Percentiles rank a stretch among this genome's conserved stretches.
Conservation (phyloP, 768 basidiomycete species). For the Obba rivulosa region DNA sequence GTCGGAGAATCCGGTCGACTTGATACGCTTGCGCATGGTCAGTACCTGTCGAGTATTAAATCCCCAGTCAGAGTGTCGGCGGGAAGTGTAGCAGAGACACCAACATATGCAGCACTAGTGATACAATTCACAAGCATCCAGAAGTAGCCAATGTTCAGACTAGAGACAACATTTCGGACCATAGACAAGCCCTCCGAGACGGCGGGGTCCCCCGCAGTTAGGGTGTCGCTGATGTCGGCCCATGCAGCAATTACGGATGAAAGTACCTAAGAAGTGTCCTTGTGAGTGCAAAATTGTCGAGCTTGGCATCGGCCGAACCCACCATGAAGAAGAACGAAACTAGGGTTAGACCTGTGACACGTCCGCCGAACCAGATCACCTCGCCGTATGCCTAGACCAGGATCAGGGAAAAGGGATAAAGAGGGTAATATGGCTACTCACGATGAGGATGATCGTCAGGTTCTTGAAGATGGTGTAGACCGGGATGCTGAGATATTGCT, state of each 20-base stretch:
- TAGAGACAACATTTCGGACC: constrained; percentile 43
- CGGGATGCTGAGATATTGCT: constrained; percentile 98
- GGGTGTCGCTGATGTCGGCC: constrained; percentile 63
- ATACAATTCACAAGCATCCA: constrained; percentile 97
- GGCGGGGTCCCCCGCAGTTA: constrained; percentile 27
- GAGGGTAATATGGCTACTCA: constrained; percentile 35
- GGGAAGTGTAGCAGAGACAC: constrained; percentile 34
- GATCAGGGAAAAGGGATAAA: neutral
- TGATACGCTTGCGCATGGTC: constrained; percentile 95
- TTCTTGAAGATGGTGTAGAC: constrained; percentile 99
- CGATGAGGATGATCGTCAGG: constrained; percentile 97
- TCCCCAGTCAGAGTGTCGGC: neutral
- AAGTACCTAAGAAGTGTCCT: constrained; percentile 50
- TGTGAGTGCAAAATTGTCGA: neutral
- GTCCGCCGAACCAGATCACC: constrained; percentile 93
- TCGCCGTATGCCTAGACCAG: constrained; percentile 84
- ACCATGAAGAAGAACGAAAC: constrained; percentile 93
- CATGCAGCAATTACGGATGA: constrained; percentile 98
- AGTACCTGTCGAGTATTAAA: constrained; percentile 57
- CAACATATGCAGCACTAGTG: constrained; percentile 88
- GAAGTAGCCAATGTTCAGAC: constrained; percentile 77
- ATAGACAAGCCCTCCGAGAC: constrained; percentile 25
- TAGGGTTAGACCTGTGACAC: constrained; percentile 82
- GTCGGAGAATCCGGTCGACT: constrained; percentile 90
- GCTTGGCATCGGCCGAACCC: constrained; percentile 13